These are phyloP conservation scores for Erodium trifolium DNA, from an alignment of 441 rosid species.

Conservation along the genomic window DNA sequence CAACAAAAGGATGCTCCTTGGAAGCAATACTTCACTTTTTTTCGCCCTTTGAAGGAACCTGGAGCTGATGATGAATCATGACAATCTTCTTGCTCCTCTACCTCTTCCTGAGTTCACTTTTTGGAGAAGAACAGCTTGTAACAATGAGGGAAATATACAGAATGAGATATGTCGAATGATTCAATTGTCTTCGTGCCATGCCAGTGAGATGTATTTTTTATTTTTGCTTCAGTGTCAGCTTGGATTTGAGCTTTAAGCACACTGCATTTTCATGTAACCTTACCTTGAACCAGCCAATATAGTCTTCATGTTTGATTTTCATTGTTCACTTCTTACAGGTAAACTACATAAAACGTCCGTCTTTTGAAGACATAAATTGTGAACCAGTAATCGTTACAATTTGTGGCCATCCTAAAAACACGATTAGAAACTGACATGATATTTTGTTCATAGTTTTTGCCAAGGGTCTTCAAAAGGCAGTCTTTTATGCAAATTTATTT, in stretches of 20 bases:
- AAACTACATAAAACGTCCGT: no score
- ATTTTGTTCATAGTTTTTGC: no score
- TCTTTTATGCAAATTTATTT: no score
- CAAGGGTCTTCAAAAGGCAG: no score
- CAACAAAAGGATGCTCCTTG: constrained; percentile 95
- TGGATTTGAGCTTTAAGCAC: not conserved
- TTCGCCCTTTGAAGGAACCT: constrained; percentile 43
- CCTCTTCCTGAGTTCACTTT: constrained; percentile 2
- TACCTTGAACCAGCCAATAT: not conserved
- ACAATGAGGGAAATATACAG: constrained; percentile 12
- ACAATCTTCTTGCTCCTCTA: constrained; percentile 1
- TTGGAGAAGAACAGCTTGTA: constrained; percentile 4
- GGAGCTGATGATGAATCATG: constrained; percentile 46
- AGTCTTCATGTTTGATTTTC: not conserved
- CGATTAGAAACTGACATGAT: no score
- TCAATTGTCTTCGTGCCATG: not conserved
- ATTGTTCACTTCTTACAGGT: no score
- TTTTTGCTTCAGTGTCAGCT: no score
- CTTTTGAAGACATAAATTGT: no score
- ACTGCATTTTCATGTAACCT: constrained; percentile 5
- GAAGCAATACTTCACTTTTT: constrained; percentile 74
- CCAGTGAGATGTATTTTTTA: not conserved
- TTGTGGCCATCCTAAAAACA: no score
- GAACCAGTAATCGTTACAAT: no score
- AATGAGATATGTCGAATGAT: not conserved